phyloP scores from a whole-genome alignment of 2,329 filamentous ascomycete genomes.

The Fusarium avenaceum region DNA sequence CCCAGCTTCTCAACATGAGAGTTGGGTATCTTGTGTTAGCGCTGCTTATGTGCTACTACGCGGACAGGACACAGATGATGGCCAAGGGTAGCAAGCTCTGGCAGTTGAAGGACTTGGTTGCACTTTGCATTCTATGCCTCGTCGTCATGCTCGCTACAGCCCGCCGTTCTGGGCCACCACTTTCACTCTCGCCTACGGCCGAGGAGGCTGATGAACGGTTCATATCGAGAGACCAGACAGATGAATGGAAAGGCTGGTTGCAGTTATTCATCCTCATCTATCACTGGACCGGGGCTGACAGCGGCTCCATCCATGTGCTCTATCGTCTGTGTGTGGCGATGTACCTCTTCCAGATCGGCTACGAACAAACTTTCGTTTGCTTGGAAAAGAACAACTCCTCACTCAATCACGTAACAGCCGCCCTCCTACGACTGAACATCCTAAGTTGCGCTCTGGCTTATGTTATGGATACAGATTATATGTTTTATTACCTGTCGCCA shows the following conservation, averaged over 20 bases:
- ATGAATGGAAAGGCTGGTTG: constrained; percentile 78
- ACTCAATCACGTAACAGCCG: constrained; percentile 61
- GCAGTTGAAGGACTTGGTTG: constrained; percentile 31
- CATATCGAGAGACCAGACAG: constrained; percentile 58
- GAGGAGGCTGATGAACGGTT: not conserved
- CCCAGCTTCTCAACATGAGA: constrained; percentile 39
- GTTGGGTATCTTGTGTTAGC: constrained; percentile 40
- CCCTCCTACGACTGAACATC: constrained; percentile 69
- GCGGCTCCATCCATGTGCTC: constrained; percentile 63
- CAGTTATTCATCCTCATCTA: constrained; percentile 66
- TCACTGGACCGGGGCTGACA: constrained; percentile 67
- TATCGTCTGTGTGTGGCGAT: constrained; percentile 66
- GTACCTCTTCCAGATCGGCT: constrained; percentile 73
- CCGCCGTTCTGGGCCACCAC: not conserved
- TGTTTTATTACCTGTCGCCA: constrained; percentile 69
- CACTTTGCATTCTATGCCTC: constrained; percentile 10
- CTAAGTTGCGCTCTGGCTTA: constrained; percentile 66
- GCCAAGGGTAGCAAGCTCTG: constrained; percentile 40
- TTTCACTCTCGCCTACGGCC: rapidly evolving
- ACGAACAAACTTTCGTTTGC: constrained; percentile 71
- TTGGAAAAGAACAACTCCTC: constrained; percentile 69
- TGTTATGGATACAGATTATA: constrained; percentile 67
- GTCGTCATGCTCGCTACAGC: constrained; percentile 22
- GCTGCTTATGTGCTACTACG: constrained; percentile 44
- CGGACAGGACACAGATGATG: constrained; percentile 49